phyloP scores from a whole-genome alignment of 371 early-diverging fungal genomes.

The Syncephalastrum sp. region DNA sequence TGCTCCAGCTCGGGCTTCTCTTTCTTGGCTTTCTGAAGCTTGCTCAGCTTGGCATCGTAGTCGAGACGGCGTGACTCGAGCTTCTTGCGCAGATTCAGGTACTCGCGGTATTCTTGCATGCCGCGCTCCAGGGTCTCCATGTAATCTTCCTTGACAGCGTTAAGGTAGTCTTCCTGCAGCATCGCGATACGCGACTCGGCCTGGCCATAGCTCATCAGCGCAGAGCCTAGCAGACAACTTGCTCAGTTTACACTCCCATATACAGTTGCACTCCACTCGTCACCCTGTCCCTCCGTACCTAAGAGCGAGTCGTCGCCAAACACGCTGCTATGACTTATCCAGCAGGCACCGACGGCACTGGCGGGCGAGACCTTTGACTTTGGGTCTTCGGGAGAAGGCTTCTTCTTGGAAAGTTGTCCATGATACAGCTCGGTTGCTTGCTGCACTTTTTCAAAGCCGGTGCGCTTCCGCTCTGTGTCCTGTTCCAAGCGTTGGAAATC shows the following conservation, averaged over 20 bases:
- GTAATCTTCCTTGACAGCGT: slow-evolving; percentile 43
- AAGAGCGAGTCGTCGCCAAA: slow-evolving; percentile 59
- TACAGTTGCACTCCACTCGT: too few species aligned
- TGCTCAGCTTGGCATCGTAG: slow-evolving; percentile 87
- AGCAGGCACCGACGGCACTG: slow-evolving; percentile 60
- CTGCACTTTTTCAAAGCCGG: slow-evolving; percentile 38
- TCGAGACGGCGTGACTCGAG: slow-evolving; percentile 87
- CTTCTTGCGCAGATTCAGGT: slow-evolving; percentile 72
- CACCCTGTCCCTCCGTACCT: slow-evolving; percentile 38
- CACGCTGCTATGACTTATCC: slow-evolving; percentile 57
- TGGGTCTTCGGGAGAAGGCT: slow-evolving; percentile 56
- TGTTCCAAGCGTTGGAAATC: slow-evolving; percentile 41
- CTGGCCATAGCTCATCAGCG: slow-evolving; percentile 59
- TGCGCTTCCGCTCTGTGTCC: slow-evolving; percentile 31
- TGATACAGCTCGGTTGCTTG: slow-evolving; percentile 24
- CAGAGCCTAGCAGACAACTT: slow-evolving; percentile 32
- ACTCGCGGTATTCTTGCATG: slow-evolving; percentile 62
- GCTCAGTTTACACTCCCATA: slow-evolving; percentile 3
- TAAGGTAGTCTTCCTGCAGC: slow-evolving; percentile 57
- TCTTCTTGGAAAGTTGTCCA: slow-evolving; percentile 47
- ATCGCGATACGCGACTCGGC: slow-evolving; percentile 62
- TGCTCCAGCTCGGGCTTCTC: slow-evolving; percentile 90
- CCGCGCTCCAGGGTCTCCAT: slow-evolving; percentile 44
- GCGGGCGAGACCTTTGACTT: slow-evolving; percentile 60
- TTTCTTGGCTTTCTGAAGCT: slow-evolving; percentile 85